These are phyloP conservation scores for Diaporthe citrichinensis DNA, from an alignment of 2,329 filamentous ascomycete species.

Conservation along the genomic window DNA sequence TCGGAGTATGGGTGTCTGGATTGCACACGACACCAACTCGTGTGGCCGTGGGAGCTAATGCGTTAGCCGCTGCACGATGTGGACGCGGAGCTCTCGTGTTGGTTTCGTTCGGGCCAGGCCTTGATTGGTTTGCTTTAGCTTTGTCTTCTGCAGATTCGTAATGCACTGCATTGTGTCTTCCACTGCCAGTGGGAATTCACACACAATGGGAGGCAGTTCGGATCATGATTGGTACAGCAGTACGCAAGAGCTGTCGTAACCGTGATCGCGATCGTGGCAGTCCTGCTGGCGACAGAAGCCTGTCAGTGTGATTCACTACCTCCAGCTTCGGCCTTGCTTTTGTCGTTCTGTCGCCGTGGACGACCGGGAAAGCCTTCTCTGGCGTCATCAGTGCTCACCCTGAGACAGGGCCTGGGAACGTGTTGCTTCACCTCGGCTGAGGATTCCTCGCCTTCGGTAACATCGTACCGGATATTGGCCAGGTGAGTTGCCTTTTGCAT, in stretches of 20 bases:
- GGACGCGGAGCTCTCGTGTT: conserved; percentile 29
- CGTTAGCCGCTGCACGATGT: conserved; percentile 19
- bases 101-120: conserved; percentile 21
- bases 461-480: conserved; percentile 32
- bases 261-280: conserved; percentile 13
- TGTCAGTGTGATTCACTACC: background rate
- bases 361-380: conserved; percentile 14
- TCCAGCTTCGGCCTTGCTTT: conserved; percentile 20
- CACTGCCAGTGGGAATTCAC: background rate
- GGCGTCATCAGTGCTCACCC: conserved; percentile 30
- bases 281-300: background rate
- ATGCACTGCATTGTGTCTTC: conserved; percentile 3
- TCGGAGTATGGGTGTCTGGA: background rate
- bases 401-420: conserved; percentile 15
- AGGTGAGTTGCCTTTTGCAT: conserved; percentile 4
- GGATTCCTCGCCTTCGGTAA: conserved; percentile 27
- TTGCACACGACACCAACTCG: conserved; percentile 28
- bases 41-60: conserved; percentile 17
- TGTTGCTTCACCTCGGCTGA: conserved; percentile 26
- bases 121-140: conserved; percentile 22
- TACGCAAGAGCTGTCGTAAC: conserved; percentile 23
- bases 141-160: conserved; percentile 28
- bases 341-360: conserved; percentile 12
- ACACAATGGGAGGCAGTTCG: background rate
- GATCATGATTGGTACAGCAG: conserved; percentile 19